Evolutionary conservation across 2,329 filamentous ascomycete genomes (phyloP), one percentile per base, ranked within the genome.

Genomic region (Aschersonia sp.): DNA sequence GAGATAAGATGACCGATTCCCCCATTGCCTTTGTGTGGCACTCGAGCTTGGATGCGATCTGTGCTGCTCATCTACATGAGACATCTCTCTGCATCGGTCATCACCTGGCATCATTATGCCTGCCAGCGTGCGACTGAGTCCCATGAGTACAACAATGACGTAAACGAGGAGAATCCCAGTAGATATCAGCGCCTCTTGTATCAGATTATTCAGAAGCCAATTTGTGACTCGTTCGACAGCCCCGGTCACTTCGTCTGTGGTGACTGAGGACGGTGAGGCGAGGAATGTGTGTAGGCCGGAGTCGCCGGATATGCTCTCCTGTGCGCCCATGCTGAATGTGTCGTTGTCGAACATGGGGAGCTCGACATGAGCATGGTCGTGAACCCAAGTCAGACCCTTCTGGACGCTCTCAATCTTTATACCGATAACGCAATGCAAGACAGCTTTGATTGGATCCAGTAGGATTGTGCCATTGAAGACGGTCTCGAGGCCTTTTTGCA

Each of bases 311-410:
- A 82, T 66, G 40, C 74, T 76, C 44, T 74, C 72, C 32, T 78
- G 69, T 48, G 89, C 85, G 42, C 89, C 89, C 47, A 82, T 69
- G 50, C 86, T 91, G 67, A 97, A 94, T 1, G 85, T 85, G 61
- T 95, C 76, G 56, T 86, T 83, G 30, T 78, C 72, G 51, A 97
- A 80, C 47, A 77, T 66, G 0, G 92, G 92, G 56, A 98, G 84
- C 51, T 78, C 71, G 56, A 98, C 75, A 52, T 92, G 78, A 3
- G 92, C 88, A 61, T 97, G 71, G 55, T 97, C 83, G 57, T 85
- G 78, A 9, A 95, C 85, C 91, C 91, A 98, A 1, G 86, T 94
- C n/a, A 97, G 73, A 9, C 85, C 92, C 59, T 85, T 83, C 62
- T 97, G 80, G 54, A 98, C 79, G 29, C 81, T 77, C 54, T 85